Base-by-base conservation (phyloP, 1,139 yeast species). In the Scheffersomyces titani region DNA sequence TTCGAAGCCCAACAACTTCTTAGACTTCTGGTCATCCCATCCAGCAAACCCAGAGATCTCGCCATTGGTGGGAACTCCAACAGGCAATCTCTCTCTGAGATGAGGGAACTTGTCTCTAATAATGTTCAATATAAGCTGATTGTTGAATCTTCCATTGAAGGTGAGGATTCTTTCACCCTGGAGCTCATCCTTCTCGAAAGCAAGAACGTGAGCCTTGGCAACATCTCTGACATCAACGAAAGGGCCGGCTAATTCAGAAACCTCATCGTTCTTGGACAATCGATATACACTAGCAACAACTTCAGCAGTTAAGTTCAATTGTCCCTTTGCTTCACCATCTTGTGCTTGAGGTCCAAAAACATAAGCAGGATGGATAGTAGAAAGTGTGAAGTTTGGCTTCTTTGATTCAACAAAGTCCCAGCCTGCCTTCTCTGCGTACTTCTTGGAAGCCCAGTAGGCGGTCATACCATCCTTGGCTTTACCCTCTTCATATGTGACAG, bases 341-440 rank as follows among this genome's bases (percentile, higher is more conserved):
- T 57, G 62, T 7, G 65, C 66, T 52, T 65, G 68, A 4, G 68
- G 67, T 1, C 68, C 68, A 47, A 65, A 65, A 2, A 64, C 67
- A 49, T 56, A 63, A 5, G 62, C 66, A 5, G 68, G 68, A 46
- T 49, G 57, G 55, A 83, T 72, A 3, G 83, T 72, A 19, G 82
- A 64, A 49, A 80, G 63, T 9, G 69, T 63, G 64, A 81, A 81
- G 36, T 67, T 65, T 20, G 81, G 79, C 53, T 71, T 70, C 58
- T 72, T 64, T 9, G 60, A 59, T 50, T 72, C 63, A 24, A 79
- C 67, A 58, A 81, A 84, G 1, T 81, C 77, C 85, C 88, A 82
- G 1, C 84, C 87, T 1, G 83, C 80, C 57, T 69, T 66, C 64
- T 83, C 87, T 19, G 85, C 83, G 55, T 74, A 74, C 55, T 67